These are phyloP conservation scores for Schizophyllum commune DNA, from an alignment of 1,284 basidiomycete genomes.

Conservation along the genomic window DNA sequence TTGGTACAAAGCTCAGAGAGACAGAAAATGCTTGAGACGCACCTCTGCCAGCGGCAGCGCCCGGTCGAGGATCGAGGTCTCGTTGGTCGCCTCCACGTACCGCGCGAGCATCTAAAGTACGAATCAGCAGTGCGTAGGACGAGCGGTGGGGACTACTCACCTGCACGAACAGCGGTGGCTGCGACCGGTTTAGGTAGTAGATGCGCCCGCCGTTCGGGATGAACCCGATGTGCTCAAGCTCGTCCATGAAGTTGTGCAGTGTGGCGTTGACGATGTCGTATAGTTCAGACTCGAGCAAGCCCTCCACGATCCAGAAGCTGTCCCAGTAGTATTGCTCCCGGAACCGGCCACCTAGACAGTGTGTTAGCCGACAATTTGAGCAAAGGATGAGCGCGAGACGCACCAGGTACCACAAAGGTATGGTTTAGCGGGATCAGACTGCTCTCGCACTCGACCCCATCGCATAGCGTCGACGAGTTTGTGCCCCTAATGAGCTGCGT, in stretches of 20 bases:
- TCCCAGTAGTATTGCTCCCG: conserved; percentile 72
- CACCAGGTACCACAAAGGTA: conserved; percentile 85
- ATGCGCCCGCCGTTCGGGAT: conserved; percentile 88
- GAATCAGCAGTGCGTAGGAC: not conserved
- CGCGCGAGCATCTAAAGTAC: conserved; percentile 32
- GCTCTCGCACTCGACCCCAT: conserved; percentile 62
- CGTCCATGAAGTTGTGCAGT: conserved; percentile 90
- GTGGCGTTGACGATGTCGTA: conserved; percentile 69
- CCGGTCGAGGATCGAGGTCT: conserved; percentile 32
- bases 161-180: conserved; percentile 82
- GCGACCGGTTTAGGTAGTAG: conserved; percentile 79
- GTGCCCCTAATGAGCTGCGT: conserved; percentile 69
- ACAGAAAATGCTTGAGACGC: conserved; percentile 1
- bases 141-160: conserved; percentile 28
- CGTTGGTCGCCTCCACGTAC: conserved; percentile 32
- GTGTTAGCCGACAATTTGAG: not conserved
- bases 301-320: conserved; percentile 82
- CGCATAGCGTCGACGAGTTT: conserved; percentile 64
- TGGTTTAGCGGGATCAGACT: conserved; percentile 85
- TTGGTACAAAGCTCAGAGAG: not conserved
- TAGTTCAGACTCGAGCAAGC: conserved; percentile 74
- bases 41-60: conserved; percentile 44
- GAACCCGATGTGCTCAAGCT: conserved; percentile 75
- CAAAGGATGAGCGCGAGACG: conserved; percentile 18
- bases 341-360: conserved; percentile 35